Evolutionary conservation across 164 flowering plant genomes (phyloP).

Genomic region (Umbellularia californica): DNA sequence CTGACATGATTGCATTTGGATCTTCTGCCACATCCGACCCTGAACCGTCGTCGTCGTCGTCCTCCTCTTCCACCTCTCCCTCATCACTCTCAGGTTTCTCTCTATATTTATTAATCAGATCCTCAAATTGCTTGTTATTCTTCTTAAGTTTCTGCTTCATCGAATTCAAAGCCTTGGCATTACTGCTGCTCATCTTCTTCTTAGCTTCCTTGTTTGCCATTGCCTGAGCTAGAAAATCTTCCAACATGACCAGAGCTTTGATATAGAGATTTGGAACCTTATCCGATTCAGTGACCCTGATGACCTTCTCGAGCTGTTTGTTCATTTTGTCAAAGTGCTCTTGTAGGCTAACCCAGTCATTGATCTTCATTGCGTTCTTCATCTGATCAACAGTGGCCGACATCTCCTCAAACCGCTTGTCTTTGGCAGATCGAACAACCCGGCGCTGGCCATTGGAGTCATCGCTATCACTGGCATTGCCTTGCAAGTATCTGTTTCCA

Average conservation of each 20-base stretch:
- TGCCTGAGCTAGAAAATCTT: constrained; percentile 70
- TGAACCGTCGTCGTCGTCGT: constrained; percentile 34
- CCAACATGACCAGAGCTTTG: constrained; percentile 74
- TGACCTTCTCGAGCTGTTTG: constrained; percentile 89
- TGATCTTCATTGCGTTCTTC: constrained; percentile 87
- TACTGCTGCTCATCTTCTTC: constrained; percentile 88
- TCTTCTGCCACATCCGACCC: constrained; percentile 48
- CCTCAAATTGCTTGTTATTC: constrained; percentile 83
- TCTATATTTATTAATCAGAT: constrained; percentile 56
- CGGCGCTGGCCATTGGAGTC: constrained; percentile 65
- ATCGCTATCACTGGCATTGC: constrained; percentile 58
- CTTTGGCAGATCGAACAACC: constrained; percentile 73
- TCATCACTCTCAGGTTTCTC: constrained; percentile 72
- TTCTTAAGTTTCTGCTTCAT: constrained; percentile 95
- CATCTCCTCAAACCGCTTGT: constrained; percentile 82
- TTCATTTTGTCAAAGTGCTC: constrained; percentile 84
- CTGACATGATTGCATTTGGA: constrained; percentile 14
- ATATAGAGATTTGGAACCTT: constrained; percentile 62
- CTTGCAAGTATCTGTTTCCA: constrained; percentile 41
- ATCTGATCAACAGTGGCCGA: constrained; percentile 68
- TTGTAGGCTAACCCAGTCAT: constrained; percentile 88
- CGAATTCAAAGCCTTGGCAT: constrained; percentile 79
- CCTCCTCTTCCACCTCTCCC: constrained; percentile 30
- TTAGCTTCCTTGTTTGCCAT: constrained; percentile 86
- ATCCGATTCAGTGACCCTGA: constrained; percentile 67